phyloP scores from a whole-genome alignment of 495 filamentous ascomycete genomes.

The Penicillium crystallinum region DNA sequence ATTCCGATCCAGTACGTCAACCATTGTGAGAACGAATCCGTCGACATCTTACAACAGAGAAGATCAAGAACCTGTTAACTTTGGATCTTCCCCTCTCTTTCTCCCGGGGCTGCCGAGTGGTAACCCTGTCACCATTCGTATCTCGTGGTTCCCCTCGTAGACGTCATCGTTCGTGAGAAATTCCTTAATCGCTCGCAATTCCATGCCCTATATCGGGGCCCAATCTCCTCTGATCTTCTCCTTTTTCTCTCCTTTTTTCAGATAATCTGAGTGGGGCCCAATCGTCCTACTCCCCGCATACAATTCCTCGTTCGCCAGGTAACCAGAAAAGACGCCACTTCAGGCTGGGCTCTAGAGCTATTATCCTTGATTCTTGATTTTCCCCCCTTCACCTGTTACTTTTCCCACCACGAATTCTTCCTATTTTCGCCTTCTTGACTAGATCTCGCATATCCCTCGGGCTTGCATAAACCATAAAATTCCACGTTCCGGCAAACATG shows the following conservation, averaged over 20 bases:
- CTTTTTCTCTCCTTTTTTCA: neutral
- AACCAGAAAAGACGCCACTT: slow-evolving; percentile 17
- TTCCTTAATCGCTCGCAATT: neutral
- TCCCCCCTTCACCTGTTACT: neutral
- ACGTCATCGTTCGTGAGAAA: slow-evolving; percentile 3
- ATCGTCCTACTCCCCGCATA: slow-evolving; percentile 16
- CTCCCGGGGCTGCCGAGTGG: neutral
- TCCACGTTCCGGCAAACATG: slow-evolving; percentile 28
- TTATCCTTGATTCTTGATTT: slow-evolving; percentile 10
- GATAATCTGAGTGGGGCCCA: slow-evolving; percentile 17
- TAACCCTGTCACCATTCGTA: neutral
- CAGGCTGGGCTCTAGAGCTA: neutral
- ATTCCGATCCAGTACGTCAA: slow-evolving; percentile 8
- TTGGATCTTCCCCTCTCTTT: neutral
- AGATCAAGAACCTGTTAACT: neutral
- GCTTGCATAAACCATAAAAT: slow-evolving; percentile 3
- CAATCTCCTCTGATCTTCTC: neutral
- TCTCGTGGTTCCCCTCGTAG: neutral
- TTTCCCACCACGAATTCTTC: neutral
- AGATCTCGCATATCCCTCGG: slow-evolving; percentile 5
- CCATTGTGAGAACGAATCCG: neutral
- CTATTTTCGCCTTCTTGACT: neutral
- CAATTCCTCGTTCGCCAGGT: slow-evolving; percentile 23
- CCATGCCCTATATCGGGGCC: slow-evolving; percentile 3
- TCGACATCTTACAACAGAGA: neutral